A percentile compares a stretch with the other conserved stretches of the same genome.
These are phyloP conservation scores for Hortaea sp. DNA, from an alignment of 2,329 filamentous ascomycete genomes.

Conservation along the genomic window DNA sequence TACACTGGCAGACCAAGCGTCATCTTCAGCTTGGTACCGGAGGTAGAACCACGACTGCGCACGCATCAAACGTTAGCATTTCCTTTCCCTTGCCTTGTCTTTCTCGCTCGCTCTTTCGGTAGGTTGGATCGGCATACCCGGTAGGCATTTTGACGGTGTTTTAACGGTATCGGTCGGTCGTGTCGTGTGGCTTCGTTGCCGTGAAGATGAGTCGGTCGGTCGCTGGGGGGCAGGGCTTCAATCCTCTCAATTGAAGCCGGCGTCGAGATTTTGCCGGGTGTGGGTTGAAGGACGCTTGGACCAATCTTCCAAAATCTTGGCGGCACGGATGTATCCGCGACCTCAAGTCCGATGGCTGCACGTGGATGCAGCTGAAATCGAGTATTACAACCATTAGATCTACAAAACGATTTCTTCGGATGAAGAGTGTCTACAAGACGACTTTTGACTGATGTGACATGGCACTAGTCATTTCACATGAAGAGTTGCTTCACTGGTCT, in stretches of 20 bases:
- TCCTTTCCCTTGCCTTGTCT: background rate
- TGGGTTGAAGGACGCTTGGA: background rate
- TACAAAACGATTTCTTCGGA: too few species aligned
- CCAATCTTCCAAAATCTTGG: background rate
- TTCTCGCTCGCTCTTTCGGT: background rate
- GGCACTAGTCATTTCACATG: background rate
- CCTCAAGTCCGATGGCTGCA: background rate
- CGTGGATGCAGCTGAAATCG: background rate
- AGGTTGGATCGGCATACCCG: background rate
- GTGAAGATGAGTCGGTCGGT: background rate
- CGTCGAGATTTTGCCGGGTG: background rate
- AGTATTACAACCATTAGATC: too few species aligned
- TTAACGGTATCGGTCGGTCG: background rate
- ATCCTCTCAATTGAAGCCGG: background rate
- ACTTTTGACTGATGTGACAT: background rate
- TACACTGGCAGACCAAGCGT: slow-evolving; percentile 99
- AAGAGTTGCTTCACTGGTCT: too few species aligned
- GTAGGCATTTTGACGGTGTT: background rate
- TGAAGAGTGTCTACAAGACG: too few species aligned
- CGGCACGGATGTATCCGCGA: background rate
- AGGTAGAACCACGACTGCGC: slow-evolving; percentile 61
- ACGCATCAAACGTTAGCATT: background rate
- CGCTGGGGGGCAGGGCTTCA: background rate
- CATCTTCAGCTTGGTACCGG: slow-evolving; percentile 99
- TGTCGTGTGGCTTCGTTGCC: slow-evolving; percentile 2